Base-by-base conservation (phyloP, 768 basidiomycete species). In the Tricholoma hemisulphureum region DNA sequence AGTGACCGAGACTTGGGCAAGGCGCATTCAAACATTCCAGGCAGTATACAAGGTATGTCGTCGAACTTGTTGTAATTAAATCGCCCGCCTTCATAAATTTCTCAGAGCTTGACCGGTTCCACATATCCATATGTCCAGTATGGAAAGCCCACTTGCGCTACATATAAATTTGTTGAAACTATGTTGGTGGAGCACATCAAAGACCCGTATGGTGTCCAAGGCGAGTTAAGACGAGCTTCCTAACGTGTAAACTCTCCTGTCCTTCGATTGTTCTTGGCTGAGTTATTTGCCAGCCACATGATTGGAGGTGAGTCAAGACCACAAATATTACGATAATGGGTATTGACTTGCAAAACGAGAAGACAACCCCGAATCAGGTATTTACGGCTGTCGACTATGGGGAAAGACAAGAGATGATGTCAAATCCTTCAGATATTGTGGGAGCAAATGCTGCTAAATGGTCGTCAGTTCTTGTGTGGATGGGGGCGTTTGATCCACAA, bases 11-110 rank as follows among this genome's bases (percentile, higher is more conserved):
- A 50, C 77, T 95, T 31, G 97, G 96, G 1, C 94, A 96, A 74
- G 97, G 97, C n/a, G 93, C 87, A 1, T 95, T 98, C 73, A 86
- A 85, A 65, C 91, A 13, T 89, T 95, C 59, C 89, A 93, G 65
- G 85, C 86, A 6, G 87, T 87, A 46, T 84, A 78, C 68, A 83
- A 81, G 77, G 86, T 80, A 55, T n/a, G 59, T 56, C 32, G 16
- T 29, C 58, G 55, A 45, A 29, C 23, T 48, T 24, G 32, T 29
- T n/a, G 41, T 46, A 24, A n/a, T n/a, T 24, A 26, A 45, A 28
- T 52, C 53, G 31, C 16, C 41, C 59, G 52, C 57, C 51, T 10
- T 61, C 49, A 6, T 50, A n/a, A 50, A 34, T 8, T 56, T 35
- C 32, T 21, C 51, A 95, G 91, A 83, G 84, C 20, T 67, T 91